Percentiles rank a stretch among this genome's conserved stretches.
Conservation (phyloP, 208 protist genomes). For the Borovskyia barvae region DNA sequence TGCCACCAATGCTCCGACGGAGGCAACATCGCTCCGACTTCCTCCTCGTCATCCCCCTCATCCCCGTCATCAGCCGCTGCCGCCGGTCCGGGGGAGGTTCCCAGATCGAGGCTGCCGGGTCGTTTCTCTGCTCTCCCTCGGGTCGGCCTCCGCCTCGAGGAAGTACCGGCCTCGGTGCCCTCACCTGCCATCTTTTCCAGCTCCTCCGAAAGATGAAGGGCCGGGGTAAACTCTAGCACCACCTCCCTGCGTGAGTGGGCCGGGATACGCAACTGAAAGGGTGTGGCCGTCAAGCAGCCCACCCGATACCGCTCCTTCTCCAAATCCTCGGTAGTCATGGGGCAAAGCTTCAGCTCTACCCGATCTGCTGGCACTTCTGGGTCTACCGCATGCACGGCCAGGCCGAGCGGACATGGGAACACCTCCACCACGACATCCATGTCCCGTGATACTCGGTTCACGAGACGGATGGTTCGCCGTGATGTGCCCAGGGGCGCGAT, state of each 20-base stretch:
- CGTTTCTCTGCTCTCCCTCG: neutral
- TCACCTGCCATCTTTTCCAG: neutral
- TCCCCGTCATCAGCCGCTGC: conserved; percentile 17
- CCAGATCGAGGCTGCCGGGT: neutral
- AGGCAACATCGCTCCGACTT: conserved; percentile 45
- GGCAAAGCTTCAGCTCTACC: conserved; percentile 60
- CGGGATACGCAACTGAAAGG: conserved; percentile 61
- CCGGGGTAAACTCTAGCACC: conserved; percentile 74
- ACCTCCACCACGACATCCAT: conserved; percentile 69
- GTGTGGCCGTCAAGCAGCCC: conserved; percentile 47
- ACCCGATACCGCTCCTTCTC: conserved; percentile 32
- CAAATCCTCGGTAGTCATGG: conserved; percentile 39
- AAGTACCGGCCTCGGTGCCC: neutral
- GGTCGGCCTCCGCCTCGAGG: neutral
- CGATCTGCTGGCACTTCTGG: conserved; percentile 47
- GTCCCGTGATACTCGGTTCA: conserved; percentile 89
- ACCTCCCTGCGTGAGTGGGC: conserved; percentile 67
- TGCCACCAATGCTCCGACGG: conserved; percentile 45
- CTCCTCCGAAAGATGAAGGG: conserved; percentile 16
- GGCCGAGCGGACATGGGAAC: conserved; percentile 56
- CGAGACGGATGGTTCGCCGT: conserved; percentile 56
- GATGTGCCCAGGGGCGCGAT: conserved; percentile 74
- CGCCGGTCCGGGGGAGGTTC: neutral
- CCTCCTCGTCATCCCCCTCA: conserved; percentile 32
- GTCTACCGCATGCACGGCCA: conserved; percentile 73